These are phyloP conservation scores for Schizochytrium sp. DNA, from an alignment of 108 stramenopile genomes.

Conservation along the genomic window DNA sequence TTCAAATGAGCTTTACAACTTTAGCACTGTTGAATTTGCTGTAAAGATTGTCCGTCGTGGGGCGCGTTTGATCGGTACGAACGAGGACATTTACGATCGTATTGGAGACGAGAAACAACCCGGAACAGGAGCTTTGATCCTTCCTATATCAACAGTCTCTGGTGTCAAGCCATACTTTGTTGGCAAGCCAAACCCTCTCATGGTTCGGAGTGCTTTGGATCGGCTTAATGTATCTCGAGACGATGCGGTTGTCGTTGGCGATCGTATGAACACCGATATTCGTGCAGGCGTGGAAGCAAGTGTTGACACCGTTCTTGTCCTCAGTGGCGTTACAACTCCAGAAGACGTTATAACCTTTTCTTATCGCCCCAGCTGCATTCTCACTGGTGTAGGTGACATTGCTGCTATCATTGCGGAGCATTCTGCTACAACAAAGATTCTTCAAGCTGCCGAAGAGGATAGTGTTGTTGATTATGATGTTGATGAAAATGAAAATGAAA, in stretches of 20 bases:
- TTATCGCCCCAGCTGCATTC: background rate
- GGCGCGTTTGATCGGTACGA: constrained; percentile 47
- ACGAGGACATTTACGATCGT: constrained; percentile 16
- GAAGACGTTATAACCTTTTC: constrained; percentile 9
- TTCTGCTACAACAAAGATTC: background rate
- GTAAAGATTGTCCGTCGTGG: constrained; percentile 55
- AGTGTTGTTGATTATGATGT: no score
- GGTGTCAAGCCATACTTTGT: constrained; percentile 26
- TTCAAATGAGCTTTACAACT: constrained; percentile 9
- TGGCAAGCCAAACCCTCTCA: constrained; percentile 50
- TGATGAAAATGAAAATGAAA: no score
- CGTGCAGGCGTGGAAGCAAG: constrained; percentile 37
- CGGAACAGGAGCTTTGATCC: constrained; percentile 29
- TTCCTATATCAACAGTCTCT: background rate
- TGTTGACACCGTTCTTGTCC: constrained; percentile 35
- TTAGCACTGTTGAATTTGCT: background rate
- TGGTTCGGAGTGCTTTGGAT: constrained; percentile 43
- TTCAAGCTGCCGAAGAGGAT: background rate
- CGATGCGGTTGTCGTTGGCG: constrained; percentile 29
- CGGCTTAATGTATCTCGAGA: constrained; percentile 27
- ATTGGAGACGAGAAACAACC: constrained; percentile 47
- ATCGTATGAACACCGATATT: constrained; percentile 53
- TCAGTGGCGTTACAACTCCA: constrained; percentile 34
- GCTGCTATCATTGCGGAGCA: background rate
- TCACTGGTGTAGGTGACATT: constrained; percentile 57